A percentile compares a stretch with the other conserved stretches of the same genome.
These are phyloP conservation scores for Chlorella ohadii DNA, from an alignment of 139 green algal species.

Conservation along the genomic window DNA sequence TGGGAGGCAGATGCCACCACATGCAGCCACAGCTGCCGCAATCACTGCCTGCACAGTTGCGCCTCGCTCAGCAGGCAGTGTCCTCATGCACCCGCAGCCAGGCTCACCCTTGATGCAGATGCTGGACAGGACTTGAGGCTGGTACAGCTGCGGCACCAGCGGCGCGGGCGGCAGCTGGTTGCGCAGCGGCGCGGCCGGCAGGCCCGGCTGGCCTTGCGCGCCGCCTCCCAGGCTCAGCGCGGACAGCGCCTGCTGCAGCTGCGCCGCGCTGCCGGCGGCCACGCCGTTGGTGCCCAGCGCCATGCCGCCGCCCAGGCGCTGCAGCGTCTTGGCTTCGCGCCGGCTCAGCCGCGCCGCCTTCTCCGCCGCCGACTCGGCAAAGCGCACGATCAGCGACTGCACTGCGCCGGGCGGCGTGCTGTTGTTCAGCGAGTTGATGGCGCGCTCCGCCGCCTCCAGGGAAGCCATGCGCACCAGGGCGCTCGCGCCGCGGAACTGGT, in stretches of 20 bases:
- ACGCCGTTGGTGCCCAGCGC: no score
- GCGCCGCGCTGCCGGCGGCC: neutral
- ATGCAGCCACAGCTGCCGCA: neutral
- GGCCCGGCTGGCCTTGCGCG: neutral
- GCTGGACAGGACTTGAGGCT: slow-evolving; percentile 35
- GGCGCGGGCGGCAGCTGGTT: neutral
- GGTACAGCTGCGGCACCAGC: slow-evolving; percentile 28
- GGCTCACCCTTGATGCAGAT: slow-evolving; percentile 26
- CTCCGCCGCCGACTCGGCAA: slow-evolving; percentile 50
- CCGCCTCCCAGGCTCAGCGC: slow-evolving; percentile 5
- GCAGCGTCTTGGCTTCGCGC: slow-evolving; percentile 23
- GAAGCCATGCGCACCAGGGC: slow-evolving; percentile 46
- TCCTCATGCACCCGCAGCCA: neutral
- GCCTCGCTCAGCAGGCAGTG: no score
- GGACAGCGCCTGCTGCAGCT: slow-evolving; percentile 44
- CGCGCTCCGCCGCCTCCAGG: slow-evolving; percentile 22
- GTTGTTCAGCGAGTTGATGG: slow-evolving; percentile 43
- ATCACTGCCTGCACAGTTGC: neutral
- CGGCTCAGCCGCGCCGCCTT: slow-evolving; percentile 44
- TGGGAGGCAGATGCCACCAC: neutral
- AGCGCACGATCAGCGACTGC: slow-evolving; percentile 47
- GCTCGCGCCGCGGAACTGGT: slow-evolving; percentile 42
- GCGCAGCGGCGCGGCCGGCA: neutral
- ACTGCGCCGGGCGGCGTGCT: slow-evolving; percentile 25
- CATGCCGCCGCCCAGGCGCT: slow-evolving; percentile 11